Evolutionary conservation across 148 eudicot species (phyloP), one percentile per base, ranked within the genome.

Genomic region (Chenopodium album): DNA sequence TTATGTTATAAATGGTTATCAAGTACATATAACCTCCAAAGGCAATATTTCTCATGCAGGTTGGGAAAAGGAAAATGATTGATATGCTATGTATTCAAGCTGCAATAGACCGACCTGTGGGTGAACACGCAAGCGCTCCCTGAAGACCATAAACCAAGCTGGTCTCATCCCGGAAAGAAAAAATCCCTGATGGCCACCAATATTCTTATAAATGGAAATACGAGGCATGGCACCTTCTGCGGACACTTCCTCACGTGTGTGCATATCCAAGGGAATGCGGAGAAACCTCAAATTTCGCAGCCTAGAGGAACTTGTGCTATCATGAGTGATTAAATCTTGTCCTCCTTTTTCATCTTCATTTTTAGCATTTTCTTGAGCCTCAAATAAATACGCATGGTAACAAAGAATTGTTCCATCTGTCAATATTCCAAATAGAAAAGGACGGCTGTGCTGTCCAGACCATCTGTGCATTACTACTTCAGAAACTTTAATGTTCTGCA

Each of bases 121-220:
- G 89, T 96, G 99, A 82, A 94, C 86, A 83, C 99, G 92, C 81
- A 92, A 84, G 44, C 98, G 98, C 85, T 91, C 99, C 85, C 98
- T 88, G 79, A 96, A 94, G 75, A 89, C 81, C 99, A 96, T 96
- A 84, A 92, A 92, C 99, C 99, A 96, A 66, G 90, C 88, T 75
- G 99, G 99, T 83, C 97, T 89, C 75, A 89, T 82, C 17, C 99
- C 99, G 52, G 94, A 85, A 71, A 96, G 90, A 79, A 96, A 96
- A 50, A 94, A 80, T 60, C 99, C 99, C 63, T 92, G 95, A 84
- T 81, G 87, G 32, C 97, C 93, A 85, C 98, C 93, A 81, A 96
- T 91, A 89, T 94, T 96, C 85, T 89, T 92, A 88, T 92, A 96
- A 78, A 85, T 66, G 8, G 94, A 91, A 41, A 94, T 89, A 56